Base-by-base conservation (phyloP, 352 stramenopile genomes). In the Phytophthora cajani region DNA sequence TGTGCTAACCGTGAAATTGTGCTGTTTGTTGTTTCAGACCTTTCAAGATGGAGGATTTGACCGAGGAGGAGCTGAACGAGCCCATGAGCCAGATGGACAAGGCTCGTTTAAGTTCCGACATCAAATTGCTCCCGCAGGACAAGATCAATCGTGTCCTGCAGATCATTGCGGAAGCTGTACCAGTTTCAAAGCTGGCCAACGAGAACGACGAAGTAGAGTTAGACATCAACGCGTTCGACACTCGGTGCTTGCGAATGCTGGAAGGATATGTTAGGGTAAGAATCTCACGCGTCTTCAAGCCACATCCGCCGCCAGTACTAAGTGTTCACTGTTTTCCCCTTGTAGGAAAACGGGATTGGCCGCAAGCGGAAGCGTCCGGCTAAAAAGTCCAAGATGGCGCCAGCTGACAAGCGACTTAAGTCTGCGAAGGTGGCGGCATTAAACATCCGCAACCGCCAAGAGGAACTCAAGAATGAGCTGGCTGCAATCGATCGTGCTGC, bases 181-280 rank as follows among this genome's bases (percentile, higher is more conserved):
- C 88, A n/a, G 83, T 95, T 44, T 82, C 87, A 16, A 94, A 92
- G 32, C 73, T 95, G 38, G 86, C 86, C 10, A 93, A 95, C 57
- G 88, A 93, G 63, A 88, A 92, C 54, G 84, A 92, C 53, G 89
- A 95, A 85, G 84, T 97, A 61, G 89, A 97, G 76, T 87, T 97
- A 79, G 89, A 97, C 55, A 93, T 97, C 73, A 95, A 95, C 64
- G 85, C 87, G 60, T 95, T 97, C 67, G 88, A 95, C 59, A 95
- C 89, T 2, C 73, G 88, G 32, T 95, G 88, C 73, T 78, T 97
- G 64, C 80, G 89, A 46, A 95, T 95, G 88, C 84, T 97, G 50
- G 88, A 97, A 87, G 88, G 88, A 74, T 97, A 95, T 68, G 85
- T 97, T 75, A 79, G 86, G 74, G 89, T 96, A 86, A 73, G 85